These are phyloP conservation scores for Rhynchosporium secalis DNA, from an alignment of 2,329 filamentous ascomycete species.

Conservation along the genomic window DNA sequence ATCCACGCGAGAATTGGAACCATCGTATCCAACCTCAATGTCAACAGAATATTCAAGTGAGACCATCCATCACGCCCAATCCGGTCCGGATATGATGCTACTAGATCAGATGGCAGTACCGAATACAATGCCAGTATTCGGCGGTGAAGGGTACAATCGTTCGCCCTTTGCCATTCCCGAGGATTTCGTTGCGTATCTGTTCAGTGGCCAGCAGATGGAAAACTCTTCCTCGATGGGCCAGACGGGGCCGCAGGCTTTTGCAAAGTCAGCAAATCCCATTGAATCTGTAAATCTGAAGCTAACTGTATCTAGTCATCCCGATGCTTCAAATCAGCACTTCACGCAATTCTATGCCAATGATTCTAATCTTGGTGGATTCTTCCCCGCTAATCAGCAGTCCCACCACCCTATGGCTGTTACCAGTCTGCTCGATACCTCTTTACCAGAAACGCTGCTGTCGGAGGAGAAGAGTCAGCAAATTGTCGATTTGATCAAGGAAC, in stretches of 20 bases:
- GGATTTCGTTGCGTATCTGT: constrained; percentile 83
- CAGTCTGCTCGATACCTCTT: constrained; percentile 76
- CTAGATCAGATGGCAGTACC: constrained; percentile 62
- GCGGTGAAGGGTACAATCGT: constrained; percentile 77
- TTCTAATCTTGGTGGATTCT: constrained; percentile 55
- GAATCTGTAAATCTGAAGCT: constrained; percentile 15
- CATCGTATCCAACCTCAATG: constrained; percentile 36
- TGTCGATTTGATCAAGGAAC: constrained; percentile 75
- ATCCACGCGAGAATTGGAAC: constrained; percentile 35
- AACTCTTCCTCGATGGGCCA: constrained; percentile 54
- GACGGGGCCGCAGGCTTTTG: constrained; percentile 49
- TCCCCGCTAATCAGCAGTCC: constrained; percentile 49
- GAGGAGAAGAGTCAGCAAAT: constrained; percentile 85
- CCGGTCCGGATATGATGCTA: constrained; percentile 54
- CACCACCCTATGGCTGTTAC: constrained; percentile 89
- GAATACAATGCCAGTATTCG: constrained; percentile 82
- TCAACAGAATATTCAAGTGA: constrained; percentile 38
- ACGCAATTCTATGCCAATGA: constrained; percentile 51
- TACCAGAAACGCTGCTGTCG: constrained; percentile 77
- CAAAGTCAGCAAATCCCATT: constrained; percentile 47
- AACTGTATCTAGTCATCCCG: constrained; percentile 50
- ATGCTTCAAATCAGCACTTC: constrained; percentile 52
- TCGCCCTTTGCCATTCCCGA: constrained; percentile 86
- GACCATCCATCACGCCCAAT: constrained; percentile 41
- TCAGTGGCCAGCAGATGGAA: constrained; percentile 65